Evolutionary conservation across 2,329 filamentous ascomycete genomes (phyloP), one percentile per base, ranked within the genome.

Genomic region (Trichoderma aggressivum): DNA sequence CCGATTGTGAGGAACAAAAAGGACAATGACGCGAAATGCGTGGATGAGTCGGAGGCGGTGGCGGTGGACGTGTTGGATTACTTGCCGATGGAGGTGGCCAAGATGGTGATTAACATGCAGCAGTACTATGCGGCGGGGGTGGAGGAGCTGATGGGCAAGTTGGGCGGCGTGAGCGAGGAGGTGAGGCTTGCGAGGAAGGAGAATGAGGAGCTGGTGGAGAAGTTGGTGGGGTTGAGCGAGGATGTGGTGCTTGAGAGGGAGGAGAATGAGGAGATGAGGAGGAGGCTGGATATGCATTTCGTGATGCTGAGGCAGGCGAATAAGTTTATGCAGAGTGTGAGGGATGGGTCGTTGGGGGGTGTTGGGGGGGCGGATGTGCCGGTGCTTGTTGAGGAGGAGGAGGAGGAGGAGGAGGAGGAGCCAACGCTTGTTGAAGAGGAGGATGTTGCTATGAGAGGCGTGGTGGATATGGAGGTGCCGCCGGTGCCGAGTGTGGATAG

Each of bases 301-400:
- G 70, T 75, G 2, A 47, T 77, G 6, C 70, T 76, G 72, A 69
- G 74, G n/a, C 75, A 76, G 0, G 71, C 75, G 18, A 73, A 74
- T 8, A 61, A 59, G 2, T 74, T 75, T 12, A 76, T 77, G 71
- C 74, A 67, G 1, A 63, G 73, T 18, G 62, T 75, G 1, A 74
- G 73, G 16, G 67, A 75, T n/a, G 26, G 55, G 4, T 70, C 62
- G 5, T 58, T 26, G 12, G 73, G 56, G 30, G 18, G 34, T 24
- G 24, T 30, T 39, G 32, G 26, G 32, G 32, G 70, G 8, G 60
- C 56, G 1, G 12, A 21, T n/a, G 34, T 55, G 66, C 21, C 24
- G 39, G 36, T 12, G 30, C 7, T 32, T 26, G 30, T 43, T 7
- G 43, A 32, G 16, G 47, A 28, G n/a, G 56, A 14, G 4, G 10